Conservation (phyloP, 441 rosid genomes). For the Gossypium trilobum region DNA sequence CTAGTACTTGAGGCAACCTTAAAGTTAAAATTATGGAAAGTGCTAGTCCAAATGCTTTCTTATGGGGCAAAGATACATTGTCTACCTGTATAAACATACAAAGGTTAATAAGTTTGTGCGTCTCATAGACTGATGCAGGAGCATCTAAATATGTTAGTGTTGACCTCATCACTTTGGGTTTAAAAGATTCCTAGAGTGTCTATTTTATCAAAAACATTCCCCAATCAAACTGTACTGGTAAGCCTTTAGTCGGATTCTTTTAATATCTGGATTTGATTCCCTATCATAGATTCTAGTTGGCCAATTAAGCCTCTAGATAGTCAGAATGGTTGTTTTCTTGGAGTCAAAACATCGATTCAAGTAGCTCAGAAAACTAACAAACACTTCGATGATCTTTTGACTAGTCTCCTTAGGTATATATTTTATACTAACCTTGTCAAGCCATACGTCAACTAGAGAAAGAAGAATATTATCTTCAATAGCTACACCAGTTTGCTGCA, state of each 20-base stretch:
- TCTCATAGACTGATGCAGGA: too few species aligned
- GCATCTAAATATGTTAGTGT: too few species aligned
- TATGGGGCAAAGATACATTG: constrained; percentile 54
- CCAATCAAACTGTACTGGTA: too few species aligned
- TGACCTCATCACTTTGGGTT: too few species aligned
- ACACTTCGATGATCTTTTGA: neutral
- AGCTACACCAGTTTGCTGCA: constrained; percentile 63
- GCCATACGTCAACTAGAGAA: constrained; percentile 82
- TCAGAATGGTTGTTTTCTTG: neutral
- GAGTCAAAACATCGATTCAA: neutral
- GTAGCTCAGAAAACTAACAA: neutral
- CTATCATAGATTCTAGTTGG: too few species aligned
- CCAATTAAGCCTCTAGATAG: neutral
- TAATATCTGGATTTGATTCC: too few species aligned
- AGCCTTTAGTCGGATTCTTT: too few species aligned
- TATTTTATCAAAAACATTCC: too few species aligned
- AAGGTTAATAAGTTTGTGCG: neutral
- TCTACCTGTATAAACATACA: constrained; percentile 53
- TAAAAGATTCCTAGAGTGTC: too few species aligned
- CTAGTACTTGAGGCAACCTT: constrained; percentile 85
- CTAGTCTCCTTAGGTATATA: neutral
- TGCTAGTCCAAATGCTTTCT: constrained; percentile 70
- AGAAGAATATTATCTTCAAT: constrained; percentile 68
- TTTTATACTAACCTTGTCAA: constrained; percentile 65
- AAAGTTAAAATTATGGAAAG: constrained; percentile 79